Conservation (phyloP, 257 asterid genomes). For the Solanum ossicruentum region DNA sequence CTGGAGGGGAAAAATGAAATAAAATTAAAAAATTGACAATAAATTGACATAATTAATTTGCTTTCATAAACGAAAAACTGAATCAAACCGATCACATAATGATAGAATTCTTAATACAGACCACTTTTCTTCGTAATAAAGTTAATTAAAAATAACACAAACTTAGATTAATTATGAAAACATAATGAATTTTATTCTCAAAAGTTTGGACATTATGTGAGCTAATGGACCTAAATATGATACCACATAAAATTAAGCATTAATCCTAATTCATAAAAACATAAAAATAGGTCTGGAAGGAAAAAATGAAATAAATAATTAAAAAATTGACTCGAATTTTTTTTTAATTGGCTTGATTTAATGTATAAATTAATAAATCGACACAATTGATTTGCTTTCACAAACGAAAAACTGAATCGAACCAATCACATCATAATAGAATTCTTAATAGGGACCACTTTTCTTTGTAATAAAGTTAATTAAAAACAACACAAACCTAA, state of each 20-base stretch:
- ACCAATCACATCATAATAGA: background rate
- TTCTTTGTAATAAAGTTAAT: background rate
- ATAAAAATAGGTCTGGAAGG: too few relatives aligned
- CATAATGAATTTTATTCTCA: background rate
- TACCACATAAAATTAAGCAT: background rate
- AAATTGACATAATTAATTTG: background rate
- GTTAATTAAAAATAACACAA: too few relatives aligned
- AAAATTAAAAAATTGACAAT: background rate
- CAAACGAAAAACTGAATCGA: background rate
- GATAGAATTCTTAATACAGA: background rate
- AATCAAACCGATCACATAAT: background rate
- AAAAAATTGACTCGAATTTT: accelerated
- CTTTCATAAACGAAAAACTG: background rate
- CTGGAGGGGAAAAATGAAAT: too few relatives aligned
- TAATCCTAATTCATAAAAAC: background rate
- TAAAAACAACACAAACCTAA: background rate
- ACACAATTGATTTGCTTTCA: background rate
- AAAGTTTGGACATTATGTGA: background rate
- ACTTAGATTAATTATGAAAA: background rate
- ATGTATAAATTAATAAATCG: too few relatives aligned
- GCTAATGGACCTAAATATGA: background rate
- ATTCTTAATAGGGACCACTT: background rate
- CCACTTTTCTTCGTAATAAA: background rate
- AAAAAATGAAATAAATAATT: too few relatives aligned
- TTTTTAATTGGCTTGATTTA: too few relatives aligned